Evolutionary conservation across 1,139 yeast species (phyloP).

Genomic region (Arxiozyma slooffiae): DNA sequence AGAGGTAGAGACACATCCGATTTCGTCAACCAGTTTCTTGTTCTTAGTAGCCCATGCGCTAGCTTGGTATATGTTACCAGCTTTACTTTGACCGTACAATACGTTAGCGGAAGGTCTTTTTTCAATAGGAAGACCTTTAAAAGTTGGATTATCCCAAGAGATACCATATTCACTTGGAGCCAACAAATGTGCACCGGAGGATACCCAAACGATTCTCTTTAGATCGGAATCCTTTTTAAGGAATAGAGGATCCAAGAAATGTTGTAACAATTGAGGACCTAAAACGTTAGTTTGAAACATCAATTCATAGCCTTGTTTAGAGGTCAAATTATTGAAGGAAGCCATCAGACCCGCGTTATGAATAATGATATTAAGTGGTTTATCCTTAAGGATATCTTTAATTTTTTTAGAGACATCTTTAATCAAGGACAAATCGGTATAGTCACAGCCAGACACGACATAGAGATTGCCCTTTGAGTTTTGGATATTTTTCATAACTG

Average conservation of each 20-base stretch:
- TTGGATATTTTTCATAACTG: constrained; percentile 23
- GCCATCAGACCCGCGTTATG: constrained; percentile 47
- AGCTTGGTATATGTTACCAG: constrained; percentile 37
- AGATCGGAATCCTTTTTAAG: constrained; percentile 21
- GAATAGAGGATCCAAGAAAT: constrained; percentile 37
- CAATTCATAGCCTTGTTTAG: constrained; percentile 37
- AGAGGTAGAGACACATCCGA: constrained; percentile 33
- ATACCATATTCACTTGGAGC: constrained; percentile 36
- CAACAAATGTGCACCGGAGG: constrained; percentile 35
- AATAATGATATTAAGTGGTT: constrained; percentile 35
- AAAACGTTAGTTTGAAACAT: constrained; percentile 43
- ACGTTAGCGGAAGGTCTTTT: constrained; percentile 16
- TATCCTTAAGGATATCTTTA: constrained; percentile 12
- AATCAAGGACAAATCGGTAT: constrained; percentile 38
- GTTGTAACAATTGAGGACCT: constrained; percentile 42
- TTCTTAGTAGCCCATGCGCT: constrained; percentile 36
- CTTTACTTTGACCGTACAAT: constrained; percentile 40
- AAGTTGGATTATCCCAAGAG: constrained; percentile 33
- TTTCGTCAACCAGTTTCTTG: constrained; percentile 24
- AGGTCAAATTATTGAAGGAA: constrained; percentile 32
- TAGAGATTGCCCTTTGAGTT: constrained; percentile 19
- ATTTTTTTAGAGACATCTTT: constrained; percentile 35
- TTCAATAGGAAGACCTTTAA: constrained; percentile 25
- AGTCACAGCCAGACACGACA: constrained; percentile 33
- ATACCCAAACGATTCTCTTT: constrained; percentile 40